Percentiles rank a stretch among this genome's conserved stretches.
Conservation (phyloP, 805 yeast species). For the Cyberlindnera maclurae region DNA sequence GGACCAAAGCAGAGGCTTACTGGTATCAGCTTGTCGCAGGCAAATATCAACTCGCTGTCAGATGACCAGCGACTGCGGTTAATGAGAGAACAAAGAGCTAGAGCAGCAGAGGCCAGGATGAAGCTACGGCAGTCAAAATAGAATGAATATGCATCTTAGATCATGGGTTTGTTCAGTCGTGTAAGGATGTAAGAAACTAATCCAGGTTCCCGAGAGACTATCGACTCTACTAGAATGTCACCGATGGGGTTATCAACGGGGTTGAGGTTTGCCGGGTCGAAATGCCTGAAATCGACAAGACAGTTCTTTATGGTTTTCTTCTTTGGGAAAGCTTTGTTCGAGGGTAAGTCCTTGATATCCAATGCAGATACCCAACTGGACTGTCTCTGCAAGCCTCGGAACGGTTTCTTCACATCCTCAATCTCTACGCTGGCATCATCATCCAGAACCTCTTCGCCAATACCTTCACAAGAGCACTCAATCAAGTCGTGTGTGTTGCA, state of each 20-base stretch:
- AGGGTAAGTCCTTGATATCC: conserved; percentile 8
- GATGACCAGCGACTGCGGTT: conserved; percentile 70
- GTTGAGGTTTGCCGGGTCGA: conserved; percentile 36
- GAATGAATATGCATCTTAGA: conserved; percentile 2
- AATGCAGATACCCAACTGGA: conserved; percentile 20
- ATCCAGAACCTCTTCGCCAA: conserved; percentile 33
- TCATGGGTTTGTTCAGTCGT: conserved; percentile 27
- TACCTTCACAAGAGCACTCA: conserved; percentile 55
- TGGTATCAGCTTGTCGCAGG: conserved; percentile 26
- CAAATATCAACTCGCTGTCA: conserved; percentile 52
- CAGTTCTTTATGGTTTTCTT: conserved; percentile 44
- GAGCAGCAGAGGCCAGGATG: conserved; percentile 92
- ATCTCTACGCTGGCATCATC: conserved; percentile 19
- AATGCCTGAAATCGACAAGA: conserved; percentile 55
- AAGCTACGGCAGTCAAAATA: conserved; percentile 21
- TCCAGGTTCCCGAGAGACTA: conserved; percentile 21
- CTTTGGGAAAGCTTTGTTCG: background rate
- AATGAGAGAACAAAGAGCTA: conserved; percentile 90
- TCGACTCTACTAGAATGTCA: conserved; percentile 28
- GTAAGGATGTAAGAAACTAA: conserved; percentile 36
- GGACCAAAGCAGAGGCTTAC: conserved; percentile 31
- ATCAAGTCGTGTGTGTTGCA: conserved; percentile 77
- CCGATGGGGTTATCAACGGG: conserved; percentile 17
- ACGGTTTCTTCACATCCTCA: conserved; percentile 7
- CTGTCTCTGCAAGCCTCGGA: conserved; percentile 2